A percentile compares a stretch with the other conserved stretches of the same genome.
These are phyloP conservation scores for Lagenidium giganteum DNA, from an alignment of 352 stramenopile species.

Conservation along the genomic window DNA sequence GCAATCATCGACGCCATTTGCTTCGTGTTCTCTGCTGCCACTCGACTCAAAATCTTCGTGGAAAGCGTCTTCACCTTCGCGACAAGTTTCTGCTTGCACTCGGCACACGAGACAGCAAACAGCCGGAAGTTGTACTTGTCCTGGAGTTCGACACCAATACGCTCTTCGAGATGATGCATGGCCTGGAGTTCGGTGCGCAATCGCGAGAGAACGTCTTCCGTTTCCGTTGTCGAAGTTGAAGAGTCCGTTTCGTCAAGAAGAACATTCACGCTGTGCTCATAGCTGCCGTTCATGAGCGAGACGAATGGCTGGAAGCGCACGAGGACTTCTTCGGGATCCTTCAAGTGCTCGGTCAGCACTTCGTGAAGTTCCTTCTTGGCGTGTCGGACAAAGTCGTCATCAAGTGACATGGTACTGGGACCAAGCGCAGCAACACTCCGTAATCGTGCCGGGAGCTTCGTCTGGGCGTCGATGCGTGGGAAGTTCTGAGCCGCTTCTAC, in stretches of 20 bases:
- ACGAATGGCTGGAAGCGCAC: constrained; percentile 69
- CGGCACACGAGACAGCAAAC: constrained; percentile 84
- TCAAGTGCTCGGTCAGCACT: constrained; percentile 64
- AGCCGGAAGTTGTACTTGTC: constrained; percentile 89
- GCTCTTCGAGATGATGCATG: constrained; percentile 41
- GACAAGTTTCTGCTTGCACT: constrained; percentile 84
- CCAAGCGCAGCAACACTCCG: constrained; percentile 61
- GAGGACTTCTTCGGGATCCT: constrained; percentile 59
- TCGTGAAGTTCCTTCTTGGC: constrained; percentile 56
- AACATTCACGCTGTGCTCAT: constrained; percentile 52
- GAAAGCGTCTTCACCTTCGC: constrained; percentile 67
- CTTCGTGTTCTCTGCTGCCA: constrained; percentile 81
- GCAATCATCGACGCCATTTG: constrained; percentile 84
- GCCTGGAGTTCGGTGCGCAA: constrained; percentile 50
- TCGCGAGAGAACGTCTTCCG: constrained; percentile 37
- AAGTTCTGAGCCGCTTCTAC: constrained; percentile 86
- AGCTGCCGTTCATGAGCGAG: constrained; percentile 75
- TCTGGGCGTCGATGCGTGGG: constrained; percentile 83
- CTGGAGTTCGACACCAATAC: constrained; percentile 39
- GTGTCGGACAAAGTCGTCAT: constrained; percentile 73
- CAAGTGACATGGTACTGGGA: constrained; percentile 72
- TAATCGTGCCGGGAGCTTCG: constrained; percentile 60
- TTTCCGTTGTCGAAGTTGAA: constrained; percentile 3
- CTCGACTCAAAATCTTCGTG: constrained; percentile 66
- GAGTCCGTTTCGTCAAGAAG: constrained; percentile 26